phyloP scores from a whole-genome alignment of 805 yeast genomes.

The Pichia pseudocactophila region DNA sequence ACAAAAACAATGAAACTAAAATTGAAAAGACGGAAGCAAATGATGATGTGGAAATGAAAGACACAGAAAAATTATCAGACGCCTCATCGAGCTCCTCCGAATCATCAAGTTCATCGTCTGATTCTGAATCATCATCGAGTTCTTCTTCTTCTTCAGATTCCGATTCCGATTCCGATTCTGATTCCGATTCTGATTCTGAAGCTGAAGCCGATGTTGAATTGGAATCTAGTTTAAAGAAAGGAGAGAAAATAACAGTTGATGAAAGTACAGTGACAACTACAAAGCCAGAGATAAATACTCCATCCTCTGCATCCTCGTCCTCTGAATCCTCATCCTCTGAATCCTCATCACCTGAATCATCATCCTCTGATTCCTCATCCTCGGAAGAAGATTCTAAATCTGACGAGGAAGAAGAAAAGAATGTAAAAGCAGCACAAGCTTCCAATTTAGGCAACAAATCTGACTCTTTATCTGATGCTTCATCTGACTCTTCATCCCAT shows the following conservation, averaged over 20 bases:
- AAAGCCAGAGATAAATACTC: too few relatives aligned
- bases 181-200: conserved; percentile 9
- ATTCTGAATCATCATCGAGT: conserved; percentile 7
- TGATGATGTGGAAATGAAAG: conserved; percentile 8
- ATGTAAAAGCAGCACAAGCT: conserved; percentile 9
- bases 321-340: conserved; percentile 6
- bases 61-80: conserved; percentile 5
- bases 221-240: too few relatives aligned
- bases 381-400: conserved; percentile 6
- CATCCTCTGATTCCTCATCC: conserved; percentile 8
- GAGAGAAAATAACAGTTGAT: too few relatives aligned
- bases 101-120: too few relatives aligned
- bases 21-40: conserved; percentile 4
- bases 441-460: conserved; percentile 9
- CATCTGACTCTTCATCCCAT: conserved; percentile 11
- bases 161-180: conserved; percentile 7
- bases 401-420: conserved; percentile 8
- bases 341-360: conserved; percentile 7
- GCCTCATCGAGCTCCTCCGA: conserved; percentile 4
- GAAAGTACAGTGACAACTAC: too few relatives aligned
- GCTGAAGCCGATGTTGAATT: too few relatives aligned
- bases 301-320: too few relatives aligned
- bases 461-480: conserved; percentile 8
- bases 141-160: conserved; percentile 6
- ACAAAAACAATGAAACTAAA: not conserved